Conservation (phyloP, 257 asterid genomes). For the Nicotiana tomentosiformis region DNA sequence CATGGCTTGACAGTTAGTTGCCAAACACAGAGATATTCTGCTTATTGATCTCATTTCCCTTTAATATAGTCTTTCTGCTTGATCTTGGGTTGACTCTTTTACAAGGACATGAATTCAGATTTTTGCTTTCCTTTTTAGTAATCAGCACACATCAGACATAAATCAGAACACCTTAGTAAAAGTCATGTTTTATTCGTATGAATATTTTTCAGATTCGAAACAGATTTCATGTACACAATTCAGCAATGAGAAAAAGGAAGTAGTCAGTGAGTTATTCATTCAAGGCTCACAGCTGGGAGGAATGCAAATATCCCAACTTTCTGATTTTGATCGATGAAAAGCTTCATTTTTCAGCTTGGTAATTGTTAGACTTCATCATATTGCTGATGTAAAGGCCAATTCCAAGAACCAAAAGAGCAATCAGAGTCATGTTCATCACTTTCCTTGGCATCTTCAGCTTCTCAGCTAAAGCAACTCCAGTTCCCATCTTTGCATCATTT, state of each 20-base stretch:
- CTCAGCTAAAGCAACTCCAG: conserved; percentile 21
- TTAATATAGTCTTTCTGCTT: not conserved
- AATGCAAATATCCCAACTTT: conserved; percentile 3
- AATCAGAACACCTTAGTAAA: not conserved
- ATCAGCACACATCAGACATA: not conserved
- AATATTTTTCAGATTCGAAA: not conserved
- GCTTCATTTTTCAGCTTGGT: conserved; percentile 10
- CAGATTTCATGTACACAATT: not conserved
- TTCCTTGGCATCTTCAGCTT: conserved; percentile 43
- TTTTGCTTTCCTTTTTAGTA: not conserved
- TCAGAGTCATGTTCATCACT: conserved; percentile 24
- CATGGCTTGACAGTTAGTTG: not conserved
- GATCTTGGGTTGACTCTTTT: not conserved
- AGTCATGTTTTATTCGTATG: not conserved
- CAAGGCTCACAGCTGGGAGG: not conserved
- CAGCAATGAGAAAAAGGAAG: not conserved
- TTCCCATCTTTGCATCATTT: not conserved
- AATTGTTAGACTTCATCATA: conserved; percentile 21
- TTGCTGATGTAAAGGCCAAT: conserved; percentile 37
- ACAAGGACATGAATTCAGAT: not conserved
- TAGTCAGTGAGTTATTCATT: not conserved
- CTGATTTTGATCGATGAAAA: not conserved
- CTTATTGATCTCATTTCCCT: not conserved
- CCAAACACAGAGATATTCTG: not conserved
- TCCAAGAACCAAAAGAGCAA: conserved; percentile 31